A percentile compares a stretch with the other conserved stretches of the same genome.
These are phyloP conservation scores for Lecanicillium sp. DNA, from an alignment of 2,329 filamentous ascomycete species.

Conservation along the genomic window DNA sequence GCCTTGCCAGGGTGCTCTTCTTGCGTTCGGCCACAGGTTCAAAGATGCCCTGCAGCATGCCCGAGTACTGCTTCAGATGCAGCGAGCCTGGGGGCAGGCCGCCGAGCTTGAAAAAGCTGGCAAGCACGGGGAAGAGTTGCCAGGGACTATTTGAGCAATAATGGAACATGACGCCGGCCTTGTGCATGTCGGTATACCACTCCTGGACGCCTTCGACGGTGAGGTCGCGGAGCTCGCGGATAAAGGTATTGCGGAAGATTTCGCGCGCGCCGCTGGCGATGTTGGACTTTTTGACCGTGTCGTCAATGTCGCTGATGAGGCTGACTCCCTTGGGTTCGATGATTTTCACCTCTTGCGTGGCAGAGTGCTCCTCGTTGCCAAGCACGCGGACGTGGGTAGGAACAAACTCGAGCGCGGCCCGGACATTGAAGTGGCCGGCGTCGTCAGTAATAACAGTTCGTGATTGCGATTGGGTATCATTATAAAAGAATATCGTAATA, in stretches of 20 bases:
- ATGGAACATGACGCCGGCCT: constrained; percentile 81
- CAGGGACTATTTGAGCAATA: constrained; percentile 99
- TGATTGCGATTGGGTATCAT: constrained; percentile 74
- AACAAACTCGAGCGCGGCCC: constrained; percentile 79
- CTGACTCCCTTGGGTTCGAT: constrained; percentile 78
- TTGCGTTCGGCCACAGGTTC: constrained; percentile 95
- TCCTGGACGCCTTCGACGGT: constrained; percentile 81
- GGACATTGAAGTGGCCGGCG: constrained; percentile 77
- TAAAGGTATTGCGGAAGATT: constrained; percentile 94
- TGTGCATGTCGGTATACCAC: constrained; percentile 76
- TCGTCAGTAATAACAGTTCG: constrained; percentile 81
- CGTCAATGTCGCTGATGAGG: constrained; percentile 94
- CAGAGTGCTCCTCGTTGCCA: constrained; percentile 78
- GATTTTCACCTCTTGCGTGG: constrained; percentile 69
- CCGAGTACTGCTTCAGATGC: constrained; percentile 92
- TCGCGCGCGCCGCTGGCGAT: constrained; percentile 83
- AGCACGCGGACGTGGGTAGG: constrained; percentile 85
- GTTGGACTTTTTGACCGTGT: constrained; percentile 93
- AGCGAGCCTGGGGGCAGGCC: constrained; percentile 83
- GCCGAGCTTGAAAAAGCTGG: constrained; percentile 74
- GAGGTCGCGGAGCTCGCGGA: constrained; percentile 75
- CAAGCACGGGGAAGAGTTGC: constrained; percentile 89
- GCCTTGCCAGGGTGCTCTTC: constrained; percentile 76
- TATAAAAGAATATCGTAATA: constrained; percentile 93
- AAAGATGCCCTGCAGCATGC: constrained; percentile 97